phyloP scores from a whole-genome alignment of 495 filamentous ascomycete genomes.

The Friedmanniomyces simplex region DNA sequence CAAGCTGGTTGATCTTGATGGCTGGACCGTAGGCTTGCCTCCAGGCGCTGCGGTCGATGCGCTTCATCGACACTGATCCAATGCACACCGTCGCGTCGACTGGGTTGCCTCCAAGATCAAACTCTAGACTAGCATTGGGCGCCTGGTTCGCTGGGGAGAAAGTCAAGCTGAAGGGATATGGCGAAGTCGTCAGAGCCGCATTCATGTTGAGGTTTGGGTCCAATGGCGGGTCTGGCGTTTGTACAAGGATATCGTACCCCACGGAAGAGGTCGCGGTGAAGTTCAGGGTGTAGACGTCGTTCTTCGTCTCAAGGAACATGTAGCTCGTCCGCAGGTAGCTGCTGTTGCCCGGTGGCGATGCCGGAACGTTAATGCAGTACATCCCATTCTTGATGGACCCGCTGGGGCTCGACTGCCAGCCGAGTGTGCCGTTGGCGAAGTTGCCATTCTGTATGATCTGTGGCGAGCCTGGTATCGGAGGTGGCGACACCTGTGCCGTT shows the following conservation, averaged over 20 bases:
- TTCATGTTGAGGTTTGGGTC: slow-evolving; percentile 13
- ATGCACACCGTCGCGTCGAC: slow-evolving; percentile 5
- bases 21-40: slow-evolving; percentile 4
- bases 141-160: slow-evolving; percentile 12
- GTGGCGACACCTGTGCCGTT: neutral
- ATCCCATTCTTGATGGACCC: slow-evolving; percentile 3
- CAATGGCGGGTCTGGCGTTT: slow-evolving; percentile 9
- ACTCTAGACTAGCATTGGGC: slow-evolving; percentile 8
- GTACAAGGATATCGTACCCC: slow-evolving; percentile 8
- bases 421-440: slow-evolving; percentile 9
- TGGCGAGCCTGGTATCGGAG: slow-evolving; percentile 7
- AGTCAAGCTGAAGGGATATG: slow-evolving; percentile 10
- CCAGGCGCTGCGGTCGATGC: slow-evolving; percentile 6
- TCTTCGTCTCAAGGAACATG: slow-evolving; percentile 10
- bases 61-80: slow-evolving; percentile 7
- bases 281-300: slow-evolving; percentile 12
- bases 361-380: slow-evolving; percentile 6
- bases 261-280: slow-evolving; percentile 11
- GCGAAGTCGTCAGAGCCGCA: slow-evolving; percentile 5
- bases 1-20: slow-evolving; percentile 10
- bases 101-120: neutral
- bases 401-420: slow-evolving; percentile 2
- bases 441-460: slow-evolving; percentile 10
- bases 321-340: slow-evolving; percentile 6
- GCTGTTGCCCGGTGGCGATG: neutral